Conservation (phyloP, 495 filamentous ascomycete genomes). For the Aspergillus campestris region DNA sequence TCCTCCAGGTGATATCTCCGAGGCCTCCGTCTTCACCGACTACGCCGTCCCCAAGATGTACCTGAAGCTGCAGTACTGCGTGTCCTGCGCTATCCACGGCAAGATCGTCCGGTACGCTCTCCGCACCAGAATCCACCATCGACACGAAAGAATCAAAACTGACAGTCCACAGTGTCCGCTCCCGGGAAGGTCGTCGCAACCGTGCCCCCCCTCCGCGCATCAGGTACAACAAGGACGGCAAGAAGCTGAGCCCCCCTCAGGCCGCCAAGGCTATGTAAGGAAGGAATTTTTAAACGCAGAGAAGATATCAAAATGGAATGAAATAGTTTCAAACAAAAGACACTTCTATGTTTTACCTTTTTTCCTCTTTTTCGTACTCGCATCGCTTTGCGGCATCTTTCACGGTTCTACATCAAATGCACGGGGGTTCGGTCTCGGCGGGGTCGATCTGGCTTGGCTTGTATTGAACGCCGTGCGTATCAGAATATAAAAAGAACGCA, state of each 20-base stretch:
- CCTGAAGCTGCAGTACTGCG: conserved; percentile 99
- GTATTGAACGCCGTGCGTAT: too few species aligned
- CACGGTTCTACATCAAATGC: too few species aligned
- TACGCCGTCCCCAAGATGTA: conserved; percentile 99
- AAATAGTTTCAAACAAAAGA: conserved; percentile 13
- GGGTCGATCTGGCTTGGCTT: too few species aligned
- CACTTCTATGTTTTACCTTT: too few species aligned
- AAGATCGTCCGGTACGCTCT: conserved; percentile 96
- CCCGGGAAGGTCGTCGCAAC: conserved; percentile 95
- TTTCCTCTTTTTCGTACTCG: too few species aligned
- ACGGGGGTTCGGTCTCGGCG: too few species aligned
- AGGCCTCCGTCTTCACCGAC: conserved; percentile 97
- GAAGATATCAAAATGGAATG: conserved; percentile 23
- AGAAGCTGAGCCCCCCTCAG: conserved; percentile 96
- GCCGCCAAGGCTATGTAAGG: conserved; percentile 57
- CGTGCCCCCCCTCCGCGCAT: conserved; percentile 94
- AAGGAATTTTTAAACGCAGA: conserved; percentile 15
- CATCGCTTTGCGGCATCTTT: too few species aligned
- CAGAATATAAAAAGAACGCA: too few species aligned
- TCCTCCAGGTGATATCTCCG: conserved; percentile 91
- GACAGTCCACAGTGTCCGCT: conserved; percentile 70
- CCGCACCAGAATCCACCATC: neutral
- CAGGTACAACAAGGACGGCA: conserved; percentile 99
- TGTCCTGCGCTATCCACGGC: conserved; percentile 99
- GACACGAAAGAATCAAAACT: conserved; percentile 1